These are phyloP conservation scores for Mucor lusitanicus DNA, from an alignment of 371 early-diverging fungal genomes.

Conservation along the genomic window DNA sequence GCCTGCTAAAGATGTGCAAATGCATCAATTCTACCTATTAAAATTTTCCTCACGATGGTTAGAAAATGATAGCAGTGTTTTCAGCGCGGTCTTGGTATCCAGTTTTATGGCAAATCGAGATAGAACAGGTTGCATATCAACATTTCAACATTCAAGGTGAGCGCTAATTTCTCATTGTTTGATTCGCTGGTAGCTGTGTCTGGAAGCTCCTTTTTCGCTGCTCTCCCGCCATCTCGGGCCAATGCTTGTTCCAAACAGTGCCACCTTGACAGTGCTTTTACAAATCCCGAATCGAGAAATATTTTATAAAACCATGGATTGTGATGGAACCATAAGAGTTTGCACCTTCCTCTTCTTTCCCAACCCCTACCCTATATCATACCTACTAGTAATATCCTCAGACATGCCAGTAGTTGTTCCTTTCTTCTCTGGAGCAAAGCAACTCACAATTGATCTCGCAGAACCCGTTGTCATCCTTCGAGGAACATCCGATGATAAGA, in stretches of 20 bases:
- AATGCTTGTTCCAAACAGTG: neutral
- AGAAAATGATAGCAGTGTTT: slow-evolving; percentile 23
- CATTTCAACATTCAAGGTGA: neutral
- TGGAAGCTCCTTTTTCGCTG: neutral
- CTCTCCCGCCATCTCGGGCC: slow-evolving; percentile 6
- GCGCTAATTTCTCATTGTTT: neutral
- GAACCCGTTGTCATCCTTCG: slow-evolving; percentile 49
- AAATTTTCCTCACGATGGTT: neutral
- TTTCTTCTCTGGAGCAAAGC: slow-evolving; percentile 41
- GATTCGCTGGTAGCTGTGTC: neutral
- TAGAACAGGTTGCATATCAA: neutral
- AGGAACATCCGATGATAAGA: slow-evolving; percentile 31
- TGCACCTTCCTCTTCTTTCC: neutral
- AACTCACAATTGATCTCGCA: slow-evolving; percentile 48
- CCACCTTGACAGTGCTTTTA: neutral
- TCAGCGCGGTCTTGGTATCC: neutral
- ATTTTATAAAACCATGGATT: neutral
- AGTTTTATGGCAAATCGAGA: neutral
- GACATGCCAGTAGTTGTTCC: slow-evolving; percentile 39
- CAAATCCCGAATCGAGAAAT: neutral
- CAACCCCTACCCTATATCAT: neutral
- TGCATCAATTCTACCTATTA: slow-evolving; percentile 1
- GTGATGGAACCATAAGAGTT: neutral
- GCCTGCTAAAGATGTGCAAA: neutral
- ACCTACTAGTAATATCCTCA: neutral